Percentiles rank a stretch among this genome's conserved stretches.
Evolutionary conservation across 805 yeast genomes (phyloP).

Genomic region (Candida stauntonica): DNA sequence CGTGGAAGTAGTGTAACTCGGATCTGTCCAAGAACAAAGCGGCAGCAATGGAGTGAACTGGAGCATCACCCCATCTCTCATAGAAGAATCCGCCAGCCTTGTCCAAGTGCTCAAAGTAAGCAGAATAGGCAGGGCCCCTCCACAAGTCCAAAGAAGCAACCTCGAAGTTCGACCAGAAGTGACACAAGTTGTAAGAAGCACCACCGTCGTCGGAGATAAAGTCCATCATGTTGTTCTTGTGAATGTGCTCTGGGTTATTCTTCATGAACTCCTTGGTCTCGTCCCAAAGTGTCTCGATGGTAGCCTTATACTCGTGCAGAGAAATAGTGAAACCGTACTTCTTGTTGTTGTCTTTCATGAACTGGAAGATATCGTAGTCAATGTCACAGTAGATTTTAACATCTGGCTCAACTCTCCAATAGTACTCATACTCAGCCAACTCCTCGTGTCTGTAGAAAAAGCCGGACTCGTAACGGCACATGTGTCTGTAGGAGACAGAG

Average conservation of each 20-base stretch:
- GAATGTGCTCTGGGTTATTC: slow-evolving; percentile 37
- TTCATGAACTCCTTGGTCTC: slow-evolving; percentile 44
- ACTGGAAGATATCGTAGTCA: slow-evolving; percentile 60
- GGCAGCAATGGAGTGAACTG: slow-evolving; percentile 76
- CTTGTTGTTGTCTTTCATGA: slow-evolving; percentile 52
- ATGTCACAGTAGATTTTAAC: slow-evolving; percentile 58
- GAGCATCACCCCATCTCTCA: slow-evolving; percentile 95
- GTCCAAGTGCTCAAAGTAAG: slow-evolving; percentile 62
- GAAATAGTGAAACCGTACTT: slow-evolving; percentile 68
- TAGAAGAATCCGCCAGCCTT: slow-evolving; percentile 74
- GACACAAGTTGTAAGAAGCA: slow-evolving; percentile 67
- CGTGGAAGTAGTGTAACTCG: slow-evolving; percentile 67
- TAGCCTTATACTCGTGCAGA: slow-evolving; percentile 58
- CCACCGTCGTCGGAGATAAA: slow-evolving; percentile 67
- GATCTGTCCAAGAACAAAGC: slow-evolving; percentile 52
- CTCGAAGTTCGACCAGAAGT: slow-evolving; percentile 81
- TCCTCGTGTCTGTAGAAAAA: slow-evolving; percentile 65
- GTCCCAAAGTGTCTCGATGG: slow-evolving; percentile 67
- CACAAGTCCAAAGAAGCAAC: slow-evolving; percentile 69
- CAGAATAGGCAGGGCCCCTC: slow-evolving; percentile 55
- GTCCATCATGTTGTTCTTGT: slow-evolving; percentile 50
- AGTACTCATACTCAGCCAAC: slow-evolving; percentile 57
- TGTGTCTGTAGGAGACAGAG: slow-evolving; percentile 62
- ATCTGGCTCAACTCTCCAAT: slow-evolving; percentile 79
- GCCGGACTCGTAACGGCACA: slow-evolving; percentile 48